Evolutionary conservation across 768 basidiomycete species (phyloP), one percentile per base, ranked within the genome.

Genomic region (Tylopilus sp.): DNA sequence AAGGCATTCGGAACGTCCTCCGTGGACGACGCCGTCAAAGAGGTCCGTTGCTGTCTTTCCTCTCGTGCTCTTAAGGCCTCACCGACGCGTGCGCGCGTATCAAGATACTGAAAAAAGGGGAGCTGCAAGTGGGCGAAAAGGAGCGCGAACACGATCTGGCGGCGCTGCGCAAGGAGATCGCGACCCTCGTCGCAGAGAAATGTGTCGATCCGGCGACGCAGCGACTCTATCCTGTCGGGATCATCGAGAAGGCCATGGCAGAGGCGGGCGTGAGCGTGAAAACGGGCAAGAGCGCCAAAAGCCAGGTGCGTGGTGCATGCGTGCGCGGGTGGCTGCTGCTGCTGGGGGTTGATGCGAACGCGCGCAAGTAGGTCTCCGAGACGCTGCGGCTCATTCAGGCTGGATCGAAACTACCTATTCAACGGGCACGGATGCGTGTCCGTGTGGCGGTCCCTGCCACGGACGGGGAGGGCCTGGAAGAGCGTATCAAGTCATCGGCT

Each of bases 181-280:
- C 92, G 5, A 95, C 91, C 0, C 80, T 94, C 35, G 91, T 99
- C 3, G 87, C 95, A 6, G 91, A 95, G 72, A 95, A 95, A 74
- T 95, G 89, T 53, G 95, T 98, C 21, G 95, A 98, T 63, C 97
- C 97, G 1, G 72, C 78, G 4, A 95, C 93, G 1, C 86, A 91
- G 65, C 75, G 83, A 10, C 93, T 95, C 6, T 94, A 98, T 66
- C 86, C 93, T 6, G 91, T 95, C 28, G 86, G 91, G 17, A 91
- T 98, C 76, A 91, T 99, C 56, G 97, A 99, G 66, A 98, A 97
- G 70, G 94, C 94, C 0, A 95, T 99, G 95, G 73, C 82, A 9
- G 95, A 98, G 66, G 87, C 91, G 9, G 95, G 95, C 1, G 95
- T 88, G 70, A 95, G 91, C 58, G 87, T 95, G 23, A 88, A 90